Conservation (phyloP, 345 rosid species). For the Dovyalis caffra region DNA sequence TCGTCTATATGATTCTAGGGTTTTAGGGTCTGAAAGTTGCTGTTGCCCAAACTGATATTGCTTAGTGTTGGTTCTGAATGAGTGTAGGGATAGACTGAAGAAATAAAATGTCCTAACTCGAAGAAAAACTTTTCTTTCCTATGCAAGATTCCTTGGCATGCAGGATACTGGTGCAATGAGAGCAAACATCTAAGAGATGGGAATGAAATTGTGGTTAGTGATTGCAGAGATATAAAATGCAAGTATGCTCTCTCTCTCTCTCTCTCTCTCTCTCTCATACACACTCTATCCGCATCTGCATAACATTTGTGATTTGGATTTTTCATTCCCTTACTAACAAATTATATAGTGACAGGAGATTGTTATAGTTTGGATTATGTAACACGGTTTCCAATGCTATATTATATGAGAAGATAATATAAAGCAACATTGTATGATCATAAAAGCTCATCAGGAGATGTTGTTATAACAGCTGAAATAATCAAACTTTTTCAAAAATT, state of each 20-base stretch:
- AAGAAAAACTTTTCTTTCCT: constrained; percentile 26
- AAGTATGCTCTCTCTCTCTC: constrained; percentile 13
- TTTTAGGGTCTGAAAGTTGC: constrained; percentile 17
- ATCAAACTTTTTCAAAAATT: neutral
- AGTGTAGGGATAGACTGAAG: constrained; percentile 27
- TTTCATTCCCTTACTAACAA: too few relatives aligned
- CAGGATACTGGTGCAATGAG: constrained; percentile 30
- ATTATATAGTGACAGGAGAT: too few relatives aligned
- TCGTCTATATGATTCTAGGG: constrained; percentile 18
- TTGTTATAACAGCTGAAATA: neutral
- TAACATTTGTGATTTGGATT: neutral
- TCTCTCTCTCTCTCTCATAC: too few relatives aligned
- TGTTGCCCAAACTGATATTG: constrained; percentile 36
- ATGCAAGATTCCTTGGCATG: constrained; percentile 34
- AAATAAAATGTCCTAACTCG: constrained; percentile 30
- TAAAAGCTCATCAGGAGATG: too few relatives aligned
- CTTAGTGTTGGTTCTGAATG: constrained; percentile 28
- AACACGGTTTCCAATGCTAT: neutral
- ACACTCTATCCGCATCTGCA: neutral
- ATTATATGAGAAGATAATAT: too few relatives aligned
- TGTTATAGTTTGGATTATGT: too few relatives aligned
- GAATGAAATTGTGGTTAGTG: constrained; percentile 24
- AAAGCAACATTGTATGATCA: too few relatives aligned
- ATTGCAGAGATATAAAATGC: constrained; percentile 28
- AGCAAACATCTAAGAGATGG: constrained; percentile 17